phyloP scores from a whole-genome alignment of 768 basidiomycete species.

The Suillus hirtellus region DNA sequence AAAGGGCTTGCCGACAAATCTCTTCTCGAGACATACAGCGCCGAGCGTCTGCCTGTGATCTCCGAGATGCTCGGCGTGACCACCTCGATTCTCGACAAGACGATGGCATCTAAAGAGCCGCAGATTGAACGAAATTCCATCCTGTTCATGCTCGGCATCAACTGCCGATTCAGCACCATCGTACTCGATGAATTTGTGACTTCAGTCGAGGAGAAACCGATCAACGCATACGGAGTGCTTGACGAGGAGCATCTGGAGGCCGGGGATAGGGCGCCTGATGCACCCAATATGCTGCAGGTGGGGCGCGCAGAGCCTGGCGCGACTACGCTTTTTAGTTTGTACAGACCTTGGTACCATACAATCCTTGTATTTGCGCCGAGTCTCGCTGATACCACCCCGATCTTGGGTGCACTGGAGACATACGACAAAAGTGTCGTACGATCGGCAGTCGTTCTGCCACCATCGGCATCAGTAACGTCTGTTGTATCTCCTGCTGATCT shows the following conservation, averaged over 20 bases:
- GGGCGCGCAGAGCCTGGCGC: neutral
- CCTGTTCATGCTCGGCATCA: conserved; percentile 25
- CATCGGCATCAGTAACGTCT: neutral
- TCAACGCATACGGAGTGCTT: conserved; percentile 10
- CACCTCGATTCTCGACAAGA: conserved; percentile 15
- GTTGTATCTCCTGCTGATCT: conserved; percentile 21
- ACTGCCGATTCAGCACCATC: conserved; percentile 28
- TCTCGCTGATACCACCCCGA: conserved; percentile 7
- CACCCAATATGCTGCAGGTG: conserved; percentile 30
- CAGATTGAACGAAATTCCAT: neutral
- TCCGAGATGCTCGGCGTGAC: conserved; percentile 39
- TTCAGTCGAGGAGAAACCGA: conserved; percentile 1
- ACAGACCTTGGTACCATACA: conserved; percentile 29
- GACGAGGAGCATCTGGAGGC: conserved; percentile 32
- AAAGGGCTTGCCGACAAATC: conserved; percentile 32
- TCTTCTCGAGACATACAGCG: conserved; percentile 39
- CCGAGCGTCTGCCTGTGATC: conserved; percentile 45
- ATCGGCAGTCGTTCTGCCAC: conserved; percentile 5
- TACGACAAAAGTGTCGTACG: conserved; percentile 6
- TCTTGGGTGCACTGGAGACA: conserved; percentile 3
- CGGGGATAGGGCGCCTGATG: conserved; percentile 50
- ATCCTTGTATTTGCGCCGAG: conserved; percentile 30
- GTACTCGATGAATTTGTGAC: conserved; percentile 23
- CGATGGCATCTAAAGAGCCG: neutral
- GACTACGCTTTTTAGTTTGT: conserved; percentile 30